Conservation (phyloP, 495 filamentous ascomycete species). For the Lophiotrema nucula region DNA sequence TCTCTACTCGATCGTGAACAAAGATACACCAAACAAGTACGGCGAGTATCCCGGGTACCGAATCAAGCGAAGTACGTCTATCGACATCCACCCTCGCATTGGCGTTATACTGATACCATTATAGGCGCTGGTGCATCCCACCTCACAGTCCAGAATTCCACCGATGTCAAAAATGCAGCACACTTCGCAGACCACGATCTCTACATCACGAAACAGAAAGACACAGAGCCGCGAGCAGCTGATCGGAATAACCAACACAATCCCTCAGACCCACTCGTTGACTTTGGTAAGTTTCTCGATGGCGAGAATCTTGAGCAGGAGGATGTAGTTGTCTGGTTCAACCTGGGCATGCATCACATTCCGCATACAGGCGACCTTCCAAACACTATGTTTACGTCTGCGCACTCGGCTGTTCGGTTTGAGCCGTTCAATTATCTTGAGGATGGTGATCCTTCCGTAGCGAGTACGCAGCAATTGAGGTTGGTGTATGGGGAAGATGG, state of each 20-base stretch:
- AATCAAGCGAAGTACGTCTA: slow-evolving; percentile 42
- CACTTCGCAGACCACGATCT: slow-evolving; percentile 53
- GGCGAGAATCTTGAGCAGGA: slow-evolving; percentile 54
- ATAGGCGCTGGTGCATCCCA: slow-evolving; percentile 46
- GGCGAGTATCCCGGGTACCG: slow-evolving; percentile 59
- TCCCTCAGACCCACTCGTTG: slow-evolving; percentile 50
- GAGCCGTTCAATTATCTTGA: slow-evolving; percentile 15
- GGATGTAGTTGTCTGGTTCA: slow-evolving; percentile 57
- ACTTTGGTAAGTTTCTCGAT: slow-evolving; percentile 57
- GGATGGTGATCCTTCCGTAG: slow-evolving; percentile 2
- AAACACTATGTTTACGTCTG: slow-evolving; percentile 50
- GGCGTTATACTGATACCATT: too few relatives aligned
- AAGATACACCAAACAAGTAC: slow-evolving; percentile 50
- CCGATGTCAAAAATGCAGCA: slow-evolving; percentile 47
- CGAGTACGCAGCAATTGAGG: neutral
- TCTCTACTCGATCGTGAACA: slow-evolving; percentile 55
- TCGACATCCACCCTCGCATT: too few relatives aligned
- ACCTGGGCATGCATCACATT: slow-evolving; percentile 59
- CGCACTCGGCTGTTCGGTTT: slow-evolving; percentile 32
- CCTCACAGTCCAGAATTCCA: slow-evolving; percentile 51
- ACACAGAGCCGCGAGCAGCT: slow-evolving; percentile 51
- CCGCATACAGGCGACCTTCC: slow-evolving; percentile 57
- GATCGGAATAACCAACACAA: slow-evolving; percentile 52
- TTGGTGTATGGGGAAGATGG: neutral
- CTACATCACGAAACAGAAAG: slow-evolving; percentile 52